Evolutionary conservation across 164 flowering plant species (phyloP).

Genomic region (Taxillus chinensis): DNA sequence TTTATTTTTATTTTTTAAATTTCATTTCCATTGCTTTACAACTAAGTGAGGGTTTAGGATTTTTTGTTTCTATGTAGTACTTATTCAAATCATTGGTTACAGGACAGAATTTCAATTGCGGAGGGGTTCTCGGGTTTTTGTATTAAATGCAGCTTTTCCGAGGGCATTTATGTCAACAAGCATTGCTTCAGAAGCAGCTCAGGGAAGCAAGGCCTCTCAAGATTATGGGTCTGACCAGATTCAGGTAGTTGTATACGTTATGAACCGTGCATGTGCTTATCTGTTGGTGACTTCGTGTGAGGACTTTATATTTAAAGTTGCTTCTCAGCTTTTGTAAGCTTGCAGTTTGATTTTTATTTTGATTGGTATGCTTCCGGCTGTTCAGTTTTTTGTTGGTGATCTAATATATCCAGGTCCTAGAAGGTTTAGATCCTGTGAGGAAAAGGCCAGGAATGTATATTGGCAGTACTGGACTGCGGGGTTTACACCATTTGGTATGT

Average conservation of each 20-base stretch:
- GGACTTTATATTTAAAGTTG: too few relatives aligned
- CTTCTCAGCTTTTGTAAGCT: too few relatives aligned
- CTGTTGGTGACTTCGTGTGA: too few relatives aligned
- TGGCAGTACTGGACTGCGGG: slow-evolving; percentile 95
- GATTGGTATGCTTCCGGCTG: too few relatives aligned
- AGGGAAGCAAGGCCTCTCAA: slow-evolving; percentile 32
- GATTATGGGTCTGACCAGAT: slow-evolving; percentile 88
- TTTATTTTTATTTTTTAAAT: background rate
- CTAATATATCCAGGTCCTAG: slow-evolving; percentile 52
- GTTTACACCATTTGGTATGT: slow-evolving; percentile 90
- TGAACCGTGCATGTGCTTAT: too few relatives aligned
- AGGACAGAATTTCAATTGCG: slow-evolving; percentile 22
- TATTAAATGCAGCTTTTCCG: slow-evolving; percentile 26
- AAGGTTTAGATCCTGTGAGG: slow-evolving; percentile 94
- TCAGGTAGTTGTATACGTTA: slow-evolving; percentile 38
- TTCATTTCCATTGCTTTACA: background rate
- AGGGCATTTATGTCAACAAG: slow-evolving; percentile 66
- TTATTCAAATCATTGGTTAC: background rate
- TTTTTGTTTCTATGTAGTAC: background rate
- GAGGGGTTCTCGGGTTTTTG: slow-evolving; percentile 16
- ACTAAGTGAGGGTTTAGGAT: background rate
- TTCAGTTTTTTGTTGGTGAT: slow-evolving; percentile 1
- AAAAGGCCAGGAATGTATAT: slow-evolving; percentile 99
- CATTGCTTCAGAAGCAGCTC: slow-evolving; percentile 35
- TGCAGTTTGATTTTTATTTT: too few relatives aligned